phyloP scores from a whole-genome alignment of 1,139 yeast genomes.

The Yamadazyma friedrichii region DNA sequence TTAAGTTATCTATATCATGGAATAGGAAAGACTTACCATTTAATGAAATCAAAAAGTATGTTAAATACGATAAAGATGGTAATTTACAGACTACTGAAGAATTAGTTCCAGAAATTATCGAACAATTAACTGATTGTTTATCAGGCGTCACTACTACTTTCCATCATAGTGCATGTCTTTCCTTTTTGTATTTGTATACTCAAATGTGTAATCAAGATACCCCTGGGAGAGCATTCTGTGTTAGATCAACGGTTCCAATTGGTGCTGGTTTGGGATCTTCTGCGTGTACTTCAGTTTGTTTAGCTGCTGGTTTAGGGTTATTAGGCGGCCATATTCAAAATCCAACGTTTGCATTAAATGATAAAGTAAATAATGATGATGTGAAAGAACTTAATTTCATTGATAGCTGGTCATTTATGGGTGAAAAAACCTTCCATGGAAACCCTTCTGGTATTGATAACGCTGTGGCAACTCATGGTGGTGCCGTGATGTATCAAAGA shows the following conservation, averaged over 20 bases:
- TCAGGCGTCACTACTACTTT: slow-evolving; percentile 49
- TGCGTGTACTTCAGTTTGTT: slow-evolving; percentile 85
- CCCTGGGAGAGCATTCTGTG: slow-evolving; percentile 57
- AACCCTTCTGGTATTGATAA: slow-evolving; percentile 97
- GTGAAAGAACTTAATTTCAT: slow-evolving; percentile 56
- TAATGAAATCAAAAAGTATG: slow-evolving; percentile 33
- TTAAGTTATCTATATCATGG: slow-evolving; percentile 67
- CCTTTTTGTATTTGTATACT: slow-evolving; percentile 76
- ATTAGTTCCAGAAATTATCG: slow-evolving; percentile 59
- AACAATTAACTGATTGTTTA: slow-evolving; percentile 44
- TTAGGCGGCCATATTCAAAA: slow-evolving; percentile 54
- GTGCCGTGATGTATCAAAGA: slow-evolving; percentile 88
- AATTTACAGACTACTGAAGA: slow-evolving; percentile 51
- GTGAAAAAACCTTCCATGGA: slow-evolving; percentile 95
- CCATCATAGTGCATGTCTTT: slow-evolving; percentile 80
- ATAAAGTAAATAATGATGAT: slow-evolving; percentile 33
- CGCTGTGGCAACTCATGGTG: slow-evolving; percentile 94
- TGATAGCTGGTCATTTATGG: slow-evolving; percentile 86
- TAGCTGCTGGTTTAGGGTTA: slow-evolving; percentile 71
- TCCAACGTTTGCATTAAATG: slow-evolving; percentile 28
- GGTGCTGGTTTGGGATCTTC: slow-evolving; percentile 98
- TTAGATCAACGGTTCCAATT: slow-evolving; percentile 84
- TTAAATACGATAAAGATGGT: slow-evolving; percentile 21
- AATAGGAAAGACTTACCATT: slow-evolving; percentile 59
- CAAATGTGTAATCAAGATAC: slow-evolving; percentile 50